Evolutionary conservation across 2,329 filamentous ascomycete species (phyloP).

Genomic region (Microascus cirrosus): DNA sequence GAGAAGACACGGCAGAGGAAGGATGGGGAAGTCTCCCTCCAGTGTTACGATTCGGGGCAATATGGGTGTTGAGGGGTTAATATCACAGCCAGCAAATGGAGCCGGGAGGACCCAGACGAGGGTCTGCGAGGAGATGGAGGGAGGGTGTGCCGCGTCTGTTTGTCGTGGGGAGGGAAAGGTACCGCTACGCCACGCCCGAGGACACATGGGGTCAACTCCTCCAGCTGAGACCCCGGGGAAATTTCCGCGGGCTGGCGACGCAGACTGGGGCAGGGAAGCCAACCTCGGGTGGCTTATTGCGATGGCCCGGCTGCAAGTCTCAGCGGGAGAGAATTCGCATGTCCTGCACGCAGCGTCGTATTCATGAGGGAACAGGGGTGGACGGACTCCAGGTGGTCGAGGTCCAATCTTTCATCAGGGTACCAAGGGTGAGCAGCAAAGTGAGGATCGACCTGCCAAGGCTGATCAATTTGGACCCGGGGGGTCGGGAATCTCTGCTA

Average conservation of each 20-base stretch:
- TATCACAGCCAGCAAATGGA: slow-evolving; percentile 2
- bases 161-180: neutral
- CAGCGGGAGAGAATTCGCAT: neutral
- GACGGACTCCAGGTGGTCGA: neutral
- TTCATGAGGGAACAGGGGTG: neutral
- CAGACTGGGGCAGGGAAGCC: neutral
- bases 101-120: neutral
- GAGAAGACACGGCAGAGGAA: neutral
- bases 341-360: neutral
- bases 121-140: neutral
- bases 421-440: neutral
- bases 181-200: neutral
- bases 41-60: neutral
- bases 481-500: neutral
- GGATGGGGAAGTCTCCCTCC: neutral
- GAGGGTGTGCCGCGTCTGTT: neutral
- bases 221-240: neutral
- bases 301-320: neutral
- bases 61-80: slow-evolving; percentile 6
- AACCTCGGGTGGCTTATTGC: neutral
- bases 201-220: neutral
- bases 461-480: neutral
- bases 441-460: slow-evolving; percentile 4
- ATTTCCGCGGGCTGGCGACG: neutral
- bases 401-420: neutral